Evolutionary conservation across 2,329 filamentous ascomycete species (phyloP).

Genomic region (Colletotrichum sp.): DNA sequence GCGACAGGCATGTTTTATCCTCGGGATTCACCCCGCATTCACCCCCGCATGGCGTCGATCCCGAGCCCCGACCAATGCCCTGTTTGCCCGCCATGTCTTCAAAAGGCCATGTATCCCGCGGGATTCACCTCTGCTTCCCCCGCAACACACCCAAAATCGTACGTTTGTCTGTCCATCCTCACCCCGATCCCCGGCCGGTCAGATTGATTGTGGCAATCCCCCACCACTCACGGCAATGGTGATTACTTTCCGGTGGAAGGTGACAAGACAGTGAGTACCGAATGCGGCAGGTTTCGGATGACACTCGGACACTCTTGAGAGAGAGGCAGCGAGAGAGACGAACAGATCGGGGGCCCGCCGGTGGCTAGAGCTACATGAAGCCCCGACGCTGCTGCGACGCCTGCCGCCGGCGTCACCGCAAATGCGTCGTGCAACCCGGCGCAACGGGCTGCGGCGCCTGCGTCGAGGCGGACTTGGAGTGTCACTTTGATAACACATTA

Average conservation of each 20-base stretch:
- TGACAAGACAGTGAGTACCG: neutral
- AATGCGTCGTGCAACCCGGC: conserved; percentile 9
- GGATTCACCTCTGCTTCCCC: conserved; percentile 2
- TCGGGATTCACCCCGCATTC: conserved; percentile 8
- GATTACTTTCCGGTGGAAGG: neutral
- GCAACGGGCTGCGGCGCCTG: conserved; percentile 13
- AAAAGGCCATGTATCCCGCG: conserved; percentile 16
- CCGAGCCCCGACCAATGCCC: neutral
- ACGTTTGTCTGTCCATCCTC: neutral
- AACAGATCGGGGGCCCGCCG: neutral
- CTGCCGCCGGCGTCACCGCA: conserved; percentile 18
- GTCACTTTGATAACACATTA: conserved; percentile 8
- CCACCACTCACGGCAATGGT: neutral
- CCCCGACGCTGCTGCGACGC: conserved; percentile 10
- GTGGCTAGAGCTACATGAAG: conserved; percentile 5
- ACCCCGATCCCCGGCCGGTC: neutral
- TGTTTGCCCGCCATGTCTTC: neutral
- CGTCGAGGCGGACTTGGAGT: conserved; percentile 3
- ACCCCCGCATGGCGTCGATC: conserved; percentile 7
- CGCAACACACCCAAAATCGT: neutral
- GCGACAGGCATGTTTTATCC: neutral
- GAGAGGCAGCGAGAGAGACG: neutral
- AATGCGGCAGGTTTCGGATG: neutral
- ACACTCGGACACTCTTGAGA: neutral
- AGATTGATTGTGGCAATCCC: neutral